Conservation (phyloP, 129 eudicot genomes). For the Calendula officinalis region DNA sequence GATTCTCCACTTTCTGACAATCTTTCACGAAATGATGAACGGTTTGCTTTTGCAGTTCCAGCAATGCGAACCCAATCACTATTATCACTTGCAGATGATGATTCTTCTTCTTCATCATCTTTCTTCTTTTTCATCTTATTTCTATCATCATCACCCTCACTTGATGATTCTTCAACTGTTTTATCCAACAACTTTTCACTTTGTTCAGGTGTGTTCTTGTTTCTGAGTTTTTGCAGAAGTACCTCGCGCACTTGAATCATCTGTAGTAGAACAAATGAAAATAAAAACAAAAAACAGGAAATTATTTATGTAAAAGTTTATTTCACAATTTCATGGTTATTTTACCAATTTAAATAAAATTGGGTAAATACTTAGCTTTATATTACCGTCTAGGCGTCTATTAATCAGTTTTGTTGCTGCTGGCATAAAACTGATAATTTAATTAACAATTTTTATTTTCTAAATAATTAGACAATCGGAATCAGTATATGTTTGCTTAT, state of each 20-base stretch:
- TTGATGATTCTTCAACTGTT: not conserved
- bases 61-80: conserved; percentile 52
- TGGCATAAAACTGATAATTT: not conserved
- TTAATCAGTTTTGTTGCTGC: not conserved
- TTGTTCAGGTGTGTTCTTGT: conserved; percentile 28
- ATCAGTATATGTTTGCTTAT: not conserved
- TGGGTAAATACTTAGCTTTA: too few relatives aligned
- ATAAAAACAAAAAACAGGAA: not conserved
- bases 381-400: not conserved
- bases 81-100: conserved; percentile 42
- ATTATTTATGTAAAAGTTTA: not conserved
- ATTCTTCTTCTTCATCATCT: conserved; percentile 6
- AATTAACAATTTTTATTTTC: too few relatives aligned
- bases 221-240: conserved; percentile 48
- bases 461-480: not conserved
- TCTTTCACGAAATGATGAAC: conserved; percentile 41
- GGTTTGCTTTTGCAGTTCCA: conserved; percentile 31
- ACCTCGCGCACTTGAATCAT: conserved; percentile 51
- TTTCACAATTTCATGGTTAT: not conserved
- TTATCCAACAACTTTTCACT: conserved; percentile 14
- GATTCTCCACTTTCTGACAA: conserved; percentile 71
- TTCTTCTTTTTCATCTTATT: conserved; percentile 8
- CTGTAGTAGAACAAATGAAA: conserved; percentile 28
- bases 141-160: not conserved
- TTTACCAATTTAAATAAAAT: too few relatives aligned